These are phyloP conservation scores for Castanospermum australe DNA, from an alignment of 306 rosid genomes.

Conservation along the genomic window DNA sequence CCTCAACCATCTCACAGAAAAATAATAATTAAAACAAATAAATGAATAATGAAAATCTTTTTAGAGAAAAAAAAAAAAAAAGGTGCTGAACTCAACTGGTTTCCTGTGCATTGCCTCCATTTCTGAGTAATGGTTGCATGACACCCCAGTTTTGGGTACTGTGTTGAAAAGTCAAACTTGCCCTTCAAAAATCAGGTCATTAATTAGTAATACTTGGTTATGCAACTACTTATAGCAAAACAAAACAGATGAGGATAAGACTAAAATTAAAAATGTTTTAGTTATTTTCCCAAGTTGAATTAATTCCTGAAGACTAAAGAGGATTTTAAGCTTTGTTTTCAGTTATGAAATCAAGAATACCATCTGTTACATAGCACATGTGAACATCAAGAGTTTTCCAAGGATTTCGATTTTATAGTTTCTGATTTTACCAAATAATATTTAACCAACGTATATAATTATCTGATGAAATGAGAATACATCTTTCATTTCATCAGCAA, in stretches of 20 bases:
- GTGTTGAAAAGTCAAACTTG: slow-evolving; percentile 9
- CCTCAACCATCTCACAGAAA: neutral
- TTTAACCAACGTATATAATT: no score
- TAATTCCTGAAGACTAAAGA: neutral
- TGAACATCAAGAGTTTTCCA: no score
- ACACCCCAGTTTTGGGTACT: neutral
- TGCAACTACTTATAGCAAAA: no score
- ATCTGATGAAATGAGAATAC: no score
- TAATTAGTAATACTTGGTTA: no score
- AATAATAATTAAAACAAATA: neutral
- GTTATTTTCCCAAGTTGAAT: neutral
- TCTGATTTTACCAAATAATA: neutral
- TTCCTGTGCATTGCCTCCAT: neutral
- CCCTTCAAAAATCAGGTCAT: neutral
- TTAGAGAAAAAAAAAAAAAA: neutral
- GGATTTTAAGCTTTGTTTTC: no score
- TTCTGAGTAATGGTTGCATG: neutral
- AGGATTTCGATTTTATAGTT: no score
- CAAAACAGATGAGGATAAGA: neutral
- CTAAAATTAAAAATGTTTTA: neutral
- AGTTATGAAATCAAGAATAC: neutral
- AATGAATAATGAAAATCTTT: neutral
- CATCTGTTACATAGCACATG: no score
- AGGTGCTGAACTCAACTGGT: neutral
- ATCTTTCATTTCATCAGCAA: no score